These are phyloP conservation scores for Akanthomyces lecanii DNA, from an alignment of 2,329 filamentous ascomycete genomes.

Conservation along the genomic window DNA sequence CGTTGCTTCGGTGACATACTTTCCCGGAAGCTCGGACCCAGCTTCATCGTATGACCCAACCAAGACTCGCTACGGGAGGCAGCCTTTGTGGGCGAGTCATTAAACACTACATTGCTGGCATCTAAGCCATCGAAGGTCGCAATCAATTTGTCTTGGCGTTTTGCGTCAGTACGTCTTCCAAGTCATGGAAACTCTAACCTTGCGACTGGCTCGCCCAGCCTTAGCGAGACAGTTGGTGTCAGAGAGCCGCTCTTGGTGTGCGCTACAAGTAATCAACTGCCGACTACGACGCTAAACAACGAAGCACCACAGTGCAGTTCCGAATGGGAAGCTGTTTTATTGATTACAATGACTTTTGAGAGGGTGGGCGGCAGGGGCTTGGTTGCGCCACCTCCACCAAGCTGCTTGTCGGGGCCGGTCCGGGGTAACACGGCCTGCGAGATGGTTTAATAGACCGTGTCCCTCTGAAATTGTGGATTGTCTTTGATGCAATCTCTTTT, in stretches of 20 bases:
- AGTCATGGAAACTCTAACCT: background rate
- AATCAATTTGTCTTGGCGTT: background rate
- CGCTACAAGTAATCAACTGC: background rate
- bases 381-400: background rate
- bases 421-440: background rate
- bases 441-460: background rate
- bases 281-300: background rate
- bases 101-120: no score
- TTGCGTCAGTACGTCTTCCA: background rate
- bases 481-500: no score
- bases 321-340: background rate
- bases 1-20: no score
- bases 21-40: no score
- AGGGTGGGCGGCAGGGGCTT: background rate
- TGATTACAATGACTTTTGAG: background rate
- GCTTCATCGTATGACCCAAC: no score
- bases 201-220: background rate
- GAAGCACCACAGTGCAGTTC: background rate
- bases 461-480: background rate
- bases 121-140: no score
- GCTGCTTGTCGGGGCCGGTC: background rate
- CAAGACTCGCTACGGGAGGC: no score
- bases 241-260: background rate
- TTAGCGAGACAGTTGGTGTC: background rate
- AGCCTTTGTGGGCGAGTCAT: no score